Evolutionary conservation across 1,284 basidiomycete genomes (phyloP), one percentile per base, ranked within the genome.

Genomic region (Clitocybe nebularis): DNA sequence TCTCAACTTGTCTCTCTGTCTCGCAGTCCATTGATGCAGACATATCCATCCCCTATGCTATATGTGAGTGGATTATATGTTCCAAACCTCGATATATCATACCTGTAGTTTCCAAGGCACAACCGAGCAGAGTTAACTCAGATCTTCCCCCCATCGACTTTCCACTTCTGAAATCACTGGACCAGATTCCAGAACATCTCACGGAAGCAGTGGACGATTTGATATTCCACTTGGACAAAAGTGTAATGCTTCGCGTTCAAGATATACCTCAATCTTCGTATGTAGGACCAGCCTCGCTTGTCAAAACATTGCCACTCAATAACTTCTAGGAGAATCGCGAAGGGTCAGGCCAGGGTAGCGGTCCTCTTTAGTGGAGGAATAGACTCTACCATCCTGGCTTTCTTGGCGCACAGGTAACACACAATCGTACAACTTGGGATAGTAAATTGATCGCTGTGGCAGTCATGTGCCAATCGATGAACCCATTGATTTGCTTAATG

Each of bases 281-380:
- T 49, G 21, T 16, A 30, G 24, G 35, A n/a, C n/a, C n/a, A n/a
- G n/a, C n/a, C n/a, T n/a, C n/a, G n/a, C n/a, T n/a, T n/a, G n/a
- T n/a, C n/a, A n/a, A n/a, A n/a, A n/a, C n/a, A n/a, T n/a, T n/a
- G n/a, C n/a, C n/a, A n/a, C n/a, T n/a, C n/a, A n/a, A 25, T 29
- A 16, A 29, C 29, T 7, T 11, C 19, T 46, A 52, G 36, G 30
- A 44, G 45, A 36, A 22, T 22, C 5, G 26, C 37, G 3, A 43
- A 54, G 39, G 67, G 66, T 2, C 58, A 69, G 35, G 75, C 89
- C 0, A 77, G 82, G 43, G 72, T 96, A 0, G 93, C 89, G 2
- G 72, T 99, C 5, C 74, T 99, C 3, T 99, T 99, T 62, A 97
- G 93, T 14, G 95, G 95, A 17, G 95, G 95, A 0, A 89, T 99